Percentiles rank a stretch among this genome's conserved stretches.
Conservation (phyloP, 179 eudicot species). For the Gypsophila paniculata region DNA sequence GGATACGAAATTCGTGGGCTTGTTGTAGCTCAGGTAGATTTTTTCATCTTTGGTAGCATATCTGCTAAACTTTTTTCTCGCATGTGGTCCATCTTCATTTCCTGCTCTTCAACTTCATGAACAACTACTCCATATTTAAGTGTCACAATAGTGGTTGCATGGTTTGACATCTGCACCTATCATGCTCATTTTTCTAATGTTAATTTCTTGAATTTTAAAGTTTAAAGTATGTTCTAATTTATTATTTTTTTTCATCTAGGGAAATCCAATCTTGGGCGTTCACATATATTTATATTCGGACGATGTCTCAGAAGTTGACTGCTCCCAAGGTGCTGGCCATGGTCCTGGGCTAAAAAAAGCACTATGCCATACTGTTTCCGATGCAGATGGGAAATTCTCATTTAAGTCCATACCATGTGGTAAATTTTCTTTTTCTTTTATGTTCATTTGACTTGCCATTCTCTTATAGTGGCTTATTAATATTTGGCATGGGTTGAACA, state of each 20-base stretch:
- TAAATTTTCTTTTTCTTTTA: conserved; percentile 27
- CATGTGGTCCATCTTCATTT: background rate
- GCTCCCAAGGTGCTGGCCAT: conserved; percentile 70
- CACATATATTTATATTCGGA: conserved; percentile 83
- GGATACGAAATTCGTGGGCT: conserved; percentile 84
- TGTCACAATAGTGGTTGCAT: conserved; percentile 1
- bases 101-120: conserved; percentile 2
- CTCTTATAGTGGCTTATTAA: conserved; percentile 3
- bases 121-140: background rate
- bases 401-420: conserved; percentile 90
- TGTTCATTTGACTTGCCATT: background rate
- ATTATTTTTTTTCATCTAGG: conserved; percentile 38
- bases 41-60: conserved; percentile 12
- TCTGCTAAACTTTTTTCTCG: background rate
- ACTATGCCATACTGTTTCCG: conserved; percentile 86
- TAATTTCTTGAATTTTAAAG: background rate
- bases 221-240: conserved; percentile 7
- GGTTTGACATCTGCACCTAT: conserved; percentile 15
- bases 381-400: conserved; percentile 74
- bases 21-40: conserved; percentile 86
- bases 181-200: background rate
- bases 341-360: conserved; percentile 67
- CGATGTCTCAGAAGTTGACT: conserved; percentile 64
- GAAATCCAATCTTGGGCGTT: conserved; percentile 95
- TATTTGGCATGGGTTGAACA: conserved; percentile 7